Evolutionary conservation across 2,329 filamentous ascomycete genomes (phyloP), one percentile per base, ranked within the genome.

Genomic region (Cladosporium sp.): DNA sequence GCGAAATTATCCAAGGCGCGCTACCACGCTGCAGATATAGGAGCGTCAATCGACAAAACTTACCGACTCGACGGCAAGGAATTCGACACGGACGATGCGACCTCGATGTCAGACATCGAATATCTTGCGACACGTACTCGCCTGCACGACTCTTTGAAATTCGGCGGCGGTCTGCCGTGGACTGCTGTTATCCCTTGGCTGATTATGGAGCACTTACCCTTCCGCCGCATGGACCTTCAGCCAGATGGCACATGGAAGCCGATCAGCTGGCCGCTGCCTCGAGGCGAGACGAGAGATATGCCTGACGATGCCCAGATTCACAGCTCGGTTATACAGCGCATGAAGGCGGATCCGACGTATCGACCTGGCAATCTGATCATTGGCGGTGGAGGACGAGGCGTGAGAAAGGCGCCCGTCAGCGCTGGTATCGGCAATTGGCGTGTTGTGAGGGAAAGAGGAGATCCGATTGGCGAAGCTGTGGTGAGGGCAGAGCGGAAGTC

Each of bases 131-230:
- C 59, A 1, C 32, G 49, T 3, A 60, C 57, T 12, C 58, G 53
- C n/a, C 19, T 63, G 25, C 72, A 75, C 56, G 73, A 75, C 56
- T 69, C 65, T 13, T 65, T 74, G 17, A 51, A 59, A 35, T 70
- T 73, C 42, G 65, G 65, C n/a, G 64, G 66, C 40, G 72, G 70
- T 5, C 60, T 65, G 3, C 61, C 52, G 13, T 68, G 60, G 51
- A 42, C 62, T 13, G 61, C 60, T 47, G 69, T 70, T 7, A 40
- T 71, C n/a, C 57, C 68, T 20, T 74, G 72, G 72, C 71, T 70
- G 68, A 64, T 72, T 42, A 90, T 93, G 89, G 90, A 93, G 67
- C 91, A 88, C 69, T 76, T 93, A 22, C 90, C 90, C 0, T 92
- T 93, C 73, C 81, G 88, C 1, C 80, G 90, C 22, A 92, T 94